Evolutionary conservation across 1,284 basidiomycete species (phyloP).

Genomic region (Pyrrhoderma lamaoense): DNA sequence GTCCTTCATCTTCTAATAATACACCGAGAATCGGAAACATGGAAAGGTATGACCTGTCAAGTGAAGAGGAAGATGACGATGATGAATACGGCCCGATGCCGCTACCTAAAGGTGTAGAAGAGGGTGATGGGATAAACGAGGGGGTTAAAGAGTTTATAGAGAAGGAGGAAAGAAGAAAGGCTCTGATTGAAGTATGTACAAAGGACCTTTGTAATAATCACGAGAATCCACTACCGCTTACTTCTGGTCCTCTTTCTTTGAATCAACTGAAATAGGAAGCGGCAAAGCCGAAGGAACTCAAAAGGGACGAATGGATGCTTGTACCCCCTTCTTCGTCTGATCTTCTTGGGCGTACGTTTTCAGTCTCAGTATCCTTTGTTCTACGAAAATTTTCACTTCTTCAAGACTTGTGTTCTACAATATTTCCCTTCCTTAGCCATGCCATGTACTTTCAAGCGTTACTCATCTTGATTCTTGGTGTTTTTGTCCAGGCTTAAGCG

Average conservation of each 20-base stretch:
- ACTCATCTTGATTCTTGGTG: no score
- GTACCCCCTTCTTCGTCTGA: constrained; percentile 78
- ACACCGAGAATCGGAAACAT: not conserved
- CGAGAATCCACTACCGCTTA: not conserved
- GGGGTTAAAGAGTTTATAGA: constrained; percentile 76
- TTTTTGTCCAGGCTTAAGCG: constrained; percentile 38
- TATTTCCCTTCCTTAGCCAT: constrained; percentile 1
- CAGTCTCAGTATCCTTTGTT: no score
- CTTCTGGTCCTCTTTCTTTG: constrained; percentile 6
- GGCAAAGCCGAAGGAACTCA: constrained; percentile 60
- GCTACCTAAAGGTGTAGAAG: constrained; percentile 37
- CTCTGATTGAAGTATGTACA: constrained; percentile 52
- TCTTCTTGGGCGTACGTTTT: constrained; percentile 59
- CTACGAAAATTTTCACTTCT: no score
- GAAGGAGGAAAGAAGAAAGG: constrained; percentile 66
- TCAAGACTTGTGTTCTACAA: no score
- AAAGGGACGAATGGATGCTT: constrained; percentile 94
- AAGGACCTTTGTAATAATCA: no score
- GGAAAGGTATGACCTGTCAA: constrained; percentile 20
- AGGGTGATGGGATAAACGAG: constrained; percentile 34
- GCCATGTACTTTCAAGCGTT: no score
- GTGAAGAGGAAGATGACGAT: constrained; percentile 46
- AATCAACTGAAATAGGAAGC: constrained; percentile 44
- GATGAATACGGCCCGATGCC: constrained; percentile 76
- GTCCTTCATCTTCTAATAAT: constrained; percentile 31